Evolutionary conservation across 202 grass and related monocot genomes (phyloP), one percentile per base, ranked within the genome.

Genomic region (Thinopyrum obtusiflorum): DNA sequence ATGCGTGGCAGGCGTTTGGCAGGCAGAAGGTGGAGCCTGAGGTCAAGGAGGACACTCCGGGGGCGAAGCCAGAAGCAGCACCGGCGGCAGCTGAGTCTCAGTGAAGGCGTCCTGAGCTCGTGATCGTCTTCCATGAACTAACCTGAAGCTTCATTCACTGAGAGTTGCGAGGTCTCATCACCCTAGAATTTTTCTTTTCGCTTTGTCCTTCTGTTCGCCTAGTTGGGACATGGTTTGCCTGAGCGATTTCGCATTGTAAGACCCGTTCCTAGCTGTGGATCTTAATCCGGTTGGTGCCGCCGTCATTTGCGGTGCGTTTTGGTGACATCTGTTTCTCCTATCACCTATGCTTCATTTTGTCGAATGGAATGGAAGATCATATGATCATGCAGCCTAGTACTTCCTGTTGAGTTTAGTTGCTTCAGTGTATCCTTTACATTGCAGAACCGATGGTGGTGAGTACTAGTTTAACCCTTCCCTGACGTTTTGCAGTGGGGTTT

Each of bases 11-110:
- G 86, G 62, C 69, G 26, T 83, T 87, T 29, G 80, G 80, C 79
- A 78, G 40, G 36, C 64, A 68, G 65, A 87, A 82, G 70, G 62
- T 87, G 1, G 85, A 79, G 29, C 57, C 78, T 32, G 77, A 72
- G 37, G 78, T 25, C 11, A 33, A 46, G 15, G 44, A 61, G 44
- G 70, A 23, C 4, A 62, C 71, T 28, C 42, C 33, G 37, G 37
- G 23, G 71, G 77, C 53, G 36, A 85, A 55, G 44, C 78, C 81
- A 65, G 46, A 24, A 73, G 36, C 40, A 17, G 39, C 23, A 24
- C 21, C 66, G 2, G 21, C 11, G 10, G n/a, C 65, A 18, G 67
- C 9, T 3, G 25, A 85, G 67, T 61, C 76, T 61, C 60, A 68
- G 31, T 88, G 86, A 88, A 72, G 80, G 26, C n/a, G 25, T 77